Conservation (phyloP, 169 alveolate genomes). For the Theileria orientalis region DNA sequence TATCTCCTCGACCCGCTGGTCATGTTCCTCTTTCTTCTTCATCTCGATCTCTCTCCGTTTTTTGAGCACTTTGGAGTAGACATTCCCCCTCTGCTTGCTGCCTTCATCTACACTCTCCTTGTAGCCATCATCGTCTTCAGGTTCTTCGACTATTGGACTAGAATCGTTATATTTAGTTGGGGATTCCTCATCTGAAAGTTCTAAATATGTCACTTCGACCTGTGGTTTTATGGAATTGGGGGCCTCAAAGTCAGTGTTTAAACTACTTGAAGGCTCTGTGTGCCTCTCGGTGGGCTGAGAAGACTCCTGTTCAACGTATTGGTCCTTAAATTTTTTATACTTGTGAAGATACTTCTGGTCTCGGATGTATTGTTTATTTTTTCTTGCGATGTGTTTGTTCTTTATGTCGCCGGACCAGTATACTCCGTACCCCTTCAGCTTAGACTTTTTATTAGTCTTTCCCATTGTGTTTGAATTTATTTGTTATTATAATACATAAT, state of each 20-base stretch:
- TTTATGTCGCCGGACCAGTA: slow-evolving; percentile 54
- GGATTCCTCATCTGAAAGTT: not conserved
- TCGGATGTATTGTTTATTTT: slow-evolving; percentile 54
- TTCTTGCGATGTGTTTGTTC: slow-evolving; percentile 50
- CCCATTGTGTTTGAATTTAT: not conserved
- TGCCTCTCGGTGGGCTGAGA: not conserved
- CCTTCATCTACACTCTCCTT: not conserved
- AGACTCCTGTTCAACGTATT: not conserved
- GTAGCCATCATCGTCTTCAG: not conserved
- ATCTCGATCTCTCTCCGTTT: slow-evolving; percentile 19
- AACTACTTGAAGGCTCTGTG: not conserved
- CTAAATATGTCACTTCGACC: slow-evolving; percentile 24
- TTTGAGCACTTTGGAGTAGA: slow-evolving; percentile 50
- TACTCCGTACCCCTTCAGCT: slow-evolving; percentile 55
- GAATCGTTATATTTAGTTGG: too few relatives aligned
- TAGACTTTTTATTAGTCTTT: not conserved
- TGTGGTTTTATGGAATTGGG: slow-evolving; percentile 35
- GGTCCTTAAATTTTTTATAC: slow-evolving; percentile 35
- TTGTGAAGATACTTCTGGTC: slow-evolving; percentile 48
- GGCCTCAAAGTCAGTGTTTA: not conserved
- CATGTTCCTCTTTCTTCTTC: slow-evolving; percentile 16
- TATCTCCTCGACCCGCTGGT: slow-evolving; percentile 33
- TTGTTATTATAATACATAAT: not conserved
- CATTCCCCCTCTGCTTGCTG: slow-evolving; percentile 12
- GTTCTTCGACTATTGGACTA: too few relatives aligned